phyloP scores from a whole-genome alignment of 352 stramenopile genomes.

The Stramenopiles sp. region DNA sequence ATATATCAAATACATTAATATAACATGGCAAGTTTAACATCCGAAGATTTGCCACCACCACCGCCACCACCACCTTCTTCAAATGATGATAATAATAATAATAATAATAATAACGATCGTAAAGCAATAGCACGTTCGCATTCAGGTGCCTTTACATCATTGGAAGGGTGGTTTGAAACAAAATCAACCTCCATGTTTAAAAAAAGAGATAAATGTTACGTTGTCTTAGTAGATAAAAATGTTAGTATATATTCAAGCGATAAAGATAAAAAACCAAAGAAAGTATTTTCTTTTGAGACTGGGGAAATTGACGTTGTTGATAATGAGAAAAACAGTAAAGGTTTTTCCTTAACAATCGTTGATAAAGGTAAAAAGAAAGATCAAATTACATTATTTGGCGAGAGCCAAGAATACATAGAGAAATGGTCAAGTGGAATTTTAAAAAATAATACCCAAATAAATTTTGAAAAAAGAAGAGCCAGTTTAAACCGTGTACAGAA shows the following conservation, averaged over 20 bases:
- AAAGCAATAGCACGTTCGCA: neutral
- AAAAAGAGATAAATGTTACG: neutral
- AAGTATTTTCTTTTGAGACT: neutral
- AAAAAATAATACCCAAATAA: neutral
- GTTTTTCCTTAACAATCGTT: neutral
- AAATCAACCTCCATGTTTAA: neutral
- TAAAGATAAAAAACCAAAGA: conserved; percentile 3
- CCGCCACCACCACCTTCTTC: no score
- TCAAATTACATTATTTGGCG: neutral
- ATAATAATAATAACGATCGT: neutral
- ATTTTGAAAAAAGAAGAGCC: neutral
- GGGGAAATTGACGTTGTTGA: neutral
- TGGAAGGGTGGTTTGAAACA: neutral
- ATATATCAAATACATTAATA: no score
- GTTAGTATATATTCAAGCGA: neutral
- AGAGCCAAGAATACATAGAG: neutral
- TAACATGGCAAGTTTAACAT: neutral
- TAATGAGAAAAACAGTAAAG: neutral
- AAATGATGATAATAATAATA: neutral
- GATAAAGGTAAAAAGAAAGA: neutral
- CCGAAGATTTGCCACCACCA: neutral
- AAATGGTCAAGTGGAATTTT: neutral
- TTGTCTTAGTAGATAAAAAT: neutral
- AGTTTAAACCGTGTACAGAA: neutral
- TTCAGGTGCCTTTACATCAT: neutral